These are phyloP conservation scores for Sugiyamaella japonica DNA, from an alignment of 1,139 yeast genomes.

Conservation along the genomic window DNA sequence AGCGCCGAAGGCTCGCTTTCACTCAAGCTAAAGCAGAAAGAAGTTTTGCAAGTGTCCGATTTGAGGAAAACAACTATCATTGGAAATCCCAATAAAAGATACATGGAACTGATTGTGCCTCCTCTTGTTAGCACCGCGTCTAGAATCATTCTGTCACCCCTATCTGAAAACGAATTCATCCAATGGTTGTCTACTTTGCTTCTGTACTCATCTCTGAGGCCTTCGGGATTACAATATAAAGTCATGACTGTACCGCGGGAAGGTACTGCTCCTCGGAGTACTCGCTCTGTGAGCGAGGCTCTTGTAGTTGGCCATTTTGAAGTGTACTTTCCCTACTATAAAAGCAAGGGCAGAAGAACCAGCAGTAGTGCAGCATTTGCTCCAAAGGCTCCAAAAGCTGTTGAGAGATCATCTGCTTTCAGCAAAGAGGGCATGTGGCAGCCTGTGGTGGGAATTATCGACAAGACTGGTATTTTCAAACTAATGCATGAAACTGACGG, in stretches of 20 bases:
- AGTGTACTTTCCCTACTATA: slow-evolving; percentile 32
- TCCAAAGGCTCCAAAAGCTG: slow-evolving; percentile 13
- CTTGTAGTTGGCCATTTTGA: slow-evolving; percentile 36
- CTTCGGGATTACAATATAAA: slow-evolving; percentile 30
- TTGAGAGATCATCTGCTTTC: slow-evolving; percentile 11
- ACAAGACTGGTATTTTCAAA: slow-evolving; percentile 64
- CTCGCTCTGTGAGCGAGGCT: slow-evolving; percentile 5
- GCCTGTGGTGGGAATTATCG: slow-evolving; percentile 69
- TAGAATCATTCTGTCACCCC: slow-evolving; percentile 27
- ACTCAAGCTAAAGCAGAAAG: slow-evolving; percentile 4
- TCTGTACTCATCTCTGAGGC: slow-evolving; percentile 32
- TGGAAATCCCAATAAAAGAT: slow-evolving; percentile 26
- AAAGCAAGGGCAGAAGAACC: slow-evolving; percentile 9
- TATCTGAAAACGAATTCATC: slow-evolving; percentile 29
- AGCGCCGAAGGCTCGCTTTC: slow-evolving; percentile 22
- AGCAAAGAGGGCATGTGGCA: slow-evolving; percentile 52
- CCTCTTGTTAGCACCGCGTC: slow-evolving; percentile 25
- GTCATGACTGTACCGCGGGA: slow-evolving; percentile 26
- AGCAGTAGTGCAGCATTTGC: slow-evolving; percentile 14
- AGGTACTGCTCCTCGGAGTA: slow-evolving; percentile 6
- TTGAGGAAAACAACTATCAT: slow-evolving; percentile 27
- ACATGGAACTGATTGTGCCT: slow-evolving; percentile 29
- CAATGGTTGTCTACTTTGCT: slow-evolving; percentile 30
- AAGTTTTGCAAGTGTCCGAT: slow-evolving; percentile 23
- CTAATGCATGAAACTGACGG: slow-evolving; percentile 68